Conservation (phyloP, 169 alveolate species). For the Plasmodium gaboni region DNA sequence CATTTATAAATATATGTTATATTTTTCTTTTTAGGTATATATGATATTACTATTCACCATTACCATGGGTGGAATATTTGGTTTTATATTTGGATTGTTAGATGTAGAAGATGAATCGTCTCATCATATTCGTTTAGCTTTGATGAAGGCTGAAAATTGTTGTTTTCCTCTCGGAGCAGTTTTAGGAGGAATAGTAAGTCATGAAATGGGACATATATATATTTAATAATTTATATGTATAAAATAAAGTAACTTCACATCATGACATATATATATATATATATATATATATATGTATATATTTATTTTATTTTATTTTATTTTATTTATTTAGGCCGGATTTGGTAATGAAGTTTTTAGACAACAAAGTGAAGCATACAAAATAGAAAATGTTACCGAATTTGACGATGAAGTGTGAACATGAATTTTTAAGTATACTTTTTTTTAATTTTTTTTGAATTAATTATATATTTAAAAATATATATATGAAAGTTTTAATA, state of each 20-base stretch:
- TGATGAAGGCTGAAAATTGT: constrained; percentile 92
- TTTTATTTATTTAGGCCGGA: constrained; percentile 81
- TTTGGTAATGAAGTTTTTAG: constrained; percentile 88
- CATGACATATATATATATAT: no score
- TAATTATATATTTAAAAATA: not conserved
- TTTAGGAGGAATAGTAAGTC: constrained; percentile 91
- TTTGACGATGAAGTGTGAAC: constrained; percentile 89
- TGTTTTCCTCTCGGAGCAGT: constrained; percentile 95
- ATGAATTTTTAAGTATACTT: no score
- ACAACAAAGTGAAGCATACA: constrained; percentile 84
- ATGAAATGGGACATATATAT: no score
- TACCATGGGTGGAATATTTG: constrained; percentile 95
- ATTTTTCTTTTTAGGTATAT: constrained; percentile 80
- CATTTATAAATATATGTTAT: not conserved
- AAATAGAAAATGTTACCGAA: constrained; percentile 83
- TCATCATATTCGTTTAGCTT: constrained; percentile 92
- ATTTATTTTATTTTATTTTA: constrained; percentile 6
- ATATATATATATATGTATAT: not conserved
- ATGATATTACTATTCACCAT: constrained; percentile 90
- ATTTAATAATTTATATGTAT: no score
- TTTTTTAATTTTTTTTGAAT: not conserved
- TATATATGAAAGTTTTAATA: not conserved
- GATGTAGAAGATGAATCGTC: constrained; percentile 93
- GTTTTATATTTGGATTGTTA: constrained; percentile 95
- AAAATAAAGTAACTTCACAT: no score